Conservation (phyloP, 345 rosid genomes). For the Arabidopsis suecica region DNA sequence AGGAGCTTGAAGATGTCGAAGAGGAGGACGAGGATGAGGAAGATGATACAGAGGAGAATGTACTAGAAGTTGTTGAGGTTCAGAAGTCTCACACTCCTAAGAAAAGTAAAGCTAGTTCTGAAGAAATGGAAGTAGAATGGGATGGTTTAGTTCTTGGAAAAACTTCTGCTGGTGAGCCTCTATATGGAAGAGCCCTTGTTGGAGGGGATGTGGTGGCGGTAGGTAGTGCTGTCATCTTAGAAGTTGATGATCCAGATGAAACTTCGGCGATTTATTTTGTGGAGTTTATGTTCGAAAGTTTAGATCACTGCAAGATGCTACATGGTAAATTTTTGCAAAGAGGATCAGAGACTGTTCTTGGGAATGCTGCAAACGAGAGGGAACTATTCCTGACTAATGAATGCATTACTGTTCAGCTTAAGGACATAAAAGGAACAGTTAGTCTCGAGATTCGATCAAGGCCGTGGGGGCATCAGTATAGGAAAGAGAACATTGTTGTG, state of each 20-base stretch:
- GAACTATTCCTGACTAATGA: conserved; percentile 63
- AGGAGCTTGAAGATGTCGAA: conserved; percentile 50
- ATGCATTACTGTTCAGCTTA: conserved; percentile 54
- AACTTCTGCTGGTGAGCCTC: conserved; percentile 50
- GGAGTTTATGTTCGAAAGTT: conserved; percentile 62
- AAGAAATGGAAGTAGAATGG: conserved; percentile 58
- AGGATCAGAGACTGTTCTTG: conserved; percentile 65
- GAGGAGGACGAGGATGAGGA: conserved; percentile 58
- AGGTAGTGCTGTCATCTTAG: conserved; percentile 55
- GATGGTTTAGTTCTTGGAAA: conserved; percentile 50
- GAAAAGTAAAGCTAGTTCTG: conserved; percentile 32
- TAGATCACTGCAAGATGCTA: conserved; percentile 52
- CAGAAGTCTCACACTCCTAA: conserved; percentile 40
- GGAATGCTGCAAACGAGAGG: conserved; percentile 59
- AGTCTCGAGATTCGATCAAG: conserved; percentile 50
- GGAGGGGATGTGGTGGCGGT: conserved; percentile 52
- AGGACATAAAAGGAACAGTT: conserved; percentile 49
- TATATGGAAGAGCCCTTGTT: conserved; percentile 55
- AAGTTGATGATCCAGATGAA: conserved; percentile 48
- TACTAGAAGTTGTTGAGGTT: conserved; percentile 30
- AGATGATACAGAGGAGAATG: conserved; percentile 38
- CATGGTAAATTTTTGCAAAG: conserved; percentile 60
- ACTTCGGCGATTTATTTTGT: conserved; percentile 57
- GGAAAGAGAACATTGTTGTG: conserved; percentile 50
- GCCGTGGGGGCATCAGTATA: conserved; percentile 68